These are phyloP conservation scores for Penicillium argentinense DNA, from an alignment of 495 filamentous ascomycete species.

Conservation along the genomic window DNA sequence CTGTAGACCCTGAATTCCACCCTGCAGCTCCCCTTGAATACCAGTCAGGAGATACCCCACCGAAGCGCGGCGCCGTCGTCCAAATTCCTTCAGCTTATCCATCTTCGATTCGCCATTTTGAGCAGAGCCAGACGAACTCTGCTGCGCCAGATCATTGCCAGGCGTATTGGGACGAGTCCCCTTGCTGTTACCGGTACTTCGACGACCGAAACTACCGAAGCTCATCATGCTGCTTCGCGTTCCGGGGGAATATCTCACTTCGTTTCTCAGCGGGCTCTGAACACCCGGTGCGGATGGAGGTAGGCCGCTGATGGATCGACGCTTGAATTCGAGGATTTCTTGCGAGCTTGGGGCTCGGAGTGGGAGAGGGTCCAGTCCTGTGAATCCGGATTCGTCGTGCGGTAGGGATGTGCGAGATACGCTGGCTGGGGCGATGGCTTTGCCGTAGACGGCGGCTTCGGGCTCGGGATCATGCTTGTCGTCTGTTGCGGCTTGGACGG, in stretches of 20 bases:
- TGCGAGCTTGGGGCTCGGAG: conserved; percentile 11
- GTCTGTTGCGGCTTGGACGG: not conserved
- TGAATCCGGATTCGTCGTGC: not conserved
- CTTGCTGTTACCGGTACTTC: conserved; percentile 17
- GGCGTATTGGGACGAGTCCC: conserved; percentile 26
- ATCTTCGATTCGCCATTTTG: conserved; percentile 23
- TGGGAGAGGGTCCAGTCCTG: not conserved
- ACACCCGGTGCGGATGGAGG: conserved; percentile 19
- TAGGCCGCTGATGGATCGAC: conserved; percentile 22
- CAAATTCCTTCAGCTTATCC: conserved; percentile 33
- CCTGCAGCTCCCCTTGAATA: conserved; percentile 16
- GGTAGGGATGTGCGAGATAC: not conserved
- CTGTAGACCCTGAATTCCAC: conserved; percentile 20
- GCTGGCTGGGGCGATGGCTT: not conserved
- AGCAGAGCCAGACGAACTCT: conserved; percentile 3
- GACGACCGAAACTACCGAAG: conserved; percentile 27
- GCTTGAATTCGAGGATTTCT: conserved; percentile 23
- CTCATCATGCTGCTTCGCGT: conserved; percentile 30
- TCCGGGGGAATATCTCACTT: conserved; percentile 27
- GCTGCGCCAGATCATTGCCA: conserved; percentile 22
- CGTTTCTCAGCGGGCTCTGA: conserved; percentile 29
- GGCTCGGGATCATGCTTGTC: not conserved
- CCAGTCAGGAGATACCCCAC: conserved; percentile 25
- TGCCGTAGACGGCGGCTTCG: conserved; percentile 4
- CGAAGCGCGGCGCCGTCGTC: conserved; percentile 31